Evolutionary conservation across 768 basidiomycete species (phyloP).

Genomic region (Boletus eberwhitei): DNA sequence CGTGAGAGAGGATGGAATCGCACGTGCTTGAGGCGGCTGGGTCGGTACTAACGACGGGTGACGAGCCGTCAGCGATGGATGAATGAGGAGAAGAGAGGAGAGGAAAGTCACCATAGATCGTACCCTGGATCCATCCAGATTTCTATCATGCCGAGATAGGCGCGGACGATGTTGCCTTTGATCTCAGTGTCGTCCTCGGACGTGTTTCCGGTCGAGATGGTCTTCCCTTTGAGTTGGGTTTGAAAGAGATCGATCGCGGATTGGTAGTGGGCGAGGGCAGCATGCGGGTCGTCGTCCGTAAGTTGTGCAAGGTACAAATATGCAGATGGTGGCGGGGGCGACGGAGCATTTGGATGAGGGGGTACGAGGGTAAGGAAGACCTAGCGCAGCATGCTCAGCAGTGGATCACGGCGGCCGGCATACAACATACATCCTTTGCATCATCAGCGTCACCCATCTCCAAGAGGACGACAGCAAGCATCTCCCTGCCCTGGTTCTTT

Average conservation of each 20-base stretch:
- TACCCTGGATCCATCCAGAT: conserved; percentile 93
- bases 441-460: conserved; percentile 74
- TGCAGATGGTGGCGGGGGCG: conserved; percentile 67
- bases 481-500: conserved; percentile 71
- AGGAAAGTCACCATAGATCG: conserved; percentile 67
- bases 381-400: conserved; percentile 34
- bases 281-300: conserved; percentile 68
- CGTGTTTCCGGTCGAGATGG: conserved; percentile 37
- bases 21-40: conserved; percentile 79
- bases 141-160: conserved; percentile 85
- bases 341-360: conserved; percentile 55
- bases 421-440: conserved; percentile 58
- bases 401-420: neutral
- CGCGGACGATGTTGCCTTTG: conserved; percentile 67
- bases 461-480: conserved; percentile 74
- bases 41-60: conserved; percentile 57
- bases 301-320: conserved; percentile 89
- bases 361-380: conserved; percentile 60
- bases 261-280: conserved; percentile 73
- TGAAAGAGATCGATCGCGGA: conserved; percentile 72
- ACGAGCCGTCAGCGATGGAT: neutral
- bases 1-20: conserved; percentile 70
- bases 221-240: conserved; percentile 73
- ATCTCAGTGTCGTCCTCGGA: conserved; percentile 46
- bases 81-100: neutral